Base-by-base conservation (phyloP, 2,329 filamentous ascomycete genomes). In the Ilyonectria mors-panacis region DNA sequence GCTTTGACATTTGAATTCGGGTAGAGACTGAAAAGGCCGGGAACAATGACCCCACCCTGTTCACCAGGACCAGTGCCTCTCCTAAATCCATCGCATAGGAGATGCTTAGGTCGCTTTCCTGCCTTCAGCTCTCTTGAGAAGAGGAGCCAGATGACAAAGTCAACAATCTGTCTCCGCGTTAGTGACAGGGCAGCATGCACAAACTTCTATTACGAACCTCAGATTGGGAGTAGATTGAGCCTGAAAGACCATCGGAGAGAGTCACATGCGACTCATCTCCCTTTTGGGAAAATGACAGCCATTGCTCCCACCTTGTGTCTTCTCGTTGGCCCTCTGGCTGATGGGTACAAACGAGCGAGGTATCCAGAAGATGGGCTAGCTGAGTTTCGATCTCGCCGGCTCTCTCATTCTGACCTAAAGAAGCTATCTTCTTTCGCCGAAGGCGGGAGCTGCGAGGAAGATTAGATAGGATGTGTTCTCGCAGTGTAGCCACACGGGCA, bases 51-150 rank as follows among this genome's bases (percentile, higher is more conserved):
- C 9, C 68, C 68, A 1, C 63, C 66, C 13, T 78, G 70, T 6
- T 76, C 75, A 6, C 70, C 74, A 28, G 78, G 80, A 35, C 72
- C 76, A 37, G 72, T 71, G 28, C 81, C 78, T 71, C 86, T 88
- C 73, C 92, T 89, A 74, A 91, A 97, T 26, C 95, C 95, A 83
- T 97, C 92, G 73, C 94, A 95, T 5, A 99, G 87, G 6, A 97
- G 76, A 81, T 98, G 93, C 57, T 88, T 87, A 2, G 92, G 91
- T 75, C 87, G 88, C 56, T 69, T 39, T 10, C 71, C 84, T 79
- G 65, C 80, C 81, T 30, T 77, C 35, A 85, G 82, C 17, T 84
- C 81, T 72, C 87, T 86, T 13, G 87, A 88, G 79, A 97, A 97
- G 2, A 97, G 83, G 10, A 88, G 85, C 89, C 92, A 94, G 47